These are phyloP conservation scores for Cadophora sp. DNA, from an alignment of 2,329 filamentous ascomycete species.

Conservation along the genomic window DNA sequence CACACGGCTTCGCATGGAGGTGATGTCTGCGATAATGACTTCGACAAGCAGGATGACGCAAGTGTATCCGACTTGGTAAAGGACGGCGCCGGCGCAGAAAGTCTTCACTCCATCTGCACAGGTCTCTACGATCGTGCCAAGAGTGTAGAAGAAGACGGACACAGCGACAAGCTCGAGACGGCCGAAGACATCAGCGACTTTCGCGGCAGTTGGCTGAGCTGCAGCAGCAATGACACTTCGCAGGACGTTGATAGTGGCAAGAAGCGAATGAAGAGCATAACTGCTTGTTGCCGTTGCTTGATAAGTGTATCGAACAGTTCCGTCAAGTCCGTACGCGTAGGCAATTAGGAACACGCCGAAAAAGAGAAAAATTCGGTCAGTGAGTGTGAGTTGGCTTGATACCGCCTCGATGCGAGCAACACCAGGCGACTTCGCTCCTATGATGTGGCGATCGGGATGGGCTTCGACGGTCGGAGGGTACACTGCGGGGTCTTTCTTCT, in stretches of 20 bases:
- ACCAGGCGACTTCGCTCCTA: slow-evolving; percentile 15
- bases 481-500: slow-evolving; percentile 7
- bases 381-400: slow-evolving; percentile 6
- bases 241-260: slow-evolving; percentile 13
- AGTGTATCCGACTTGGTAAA: slow-evolving; percentile 16
- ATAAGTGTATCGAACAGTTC: slow-evolving; percentile 9
- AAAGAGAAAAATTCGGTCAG: slow-evolving; percentile 8
- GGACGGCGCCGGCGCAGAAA: slow-evolving; percentile 8
- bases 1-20: slow-evolving; percentile 15
- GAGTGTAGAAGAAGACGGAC: slow-evolving; percentile 16
- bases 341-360: slow-evolving; percentile 16
- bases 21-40: slow-evolving; percentile 18
- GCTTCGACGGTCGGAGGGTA: background rate
- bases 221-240: slow-evolving; percentile 13
- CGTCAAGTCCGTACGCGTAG: slow-evolving; percentile 15
- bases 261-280: slow-evolving; percentile 16
- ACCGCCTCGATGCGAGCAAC: slow-evolving; percentile 15
- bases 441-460: background rate
- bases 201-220: slow-evolving; percentile 16
- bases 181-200: slow-evolving; percentile 15
- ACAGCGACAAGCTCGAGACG: slow-evolving; percentile 8
- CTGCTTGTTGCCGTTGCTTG: slow-evolving; percentile 12
- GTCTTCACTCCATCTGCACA: slow-evolving; percentile 16
- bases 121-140: slow-evolving; percentile 9
- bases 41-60: slow-evolving; percentile 14